Base-by-base conservation (phyloP, 140 eudicot species). In the Erigeron philadelphicus region DNA sequence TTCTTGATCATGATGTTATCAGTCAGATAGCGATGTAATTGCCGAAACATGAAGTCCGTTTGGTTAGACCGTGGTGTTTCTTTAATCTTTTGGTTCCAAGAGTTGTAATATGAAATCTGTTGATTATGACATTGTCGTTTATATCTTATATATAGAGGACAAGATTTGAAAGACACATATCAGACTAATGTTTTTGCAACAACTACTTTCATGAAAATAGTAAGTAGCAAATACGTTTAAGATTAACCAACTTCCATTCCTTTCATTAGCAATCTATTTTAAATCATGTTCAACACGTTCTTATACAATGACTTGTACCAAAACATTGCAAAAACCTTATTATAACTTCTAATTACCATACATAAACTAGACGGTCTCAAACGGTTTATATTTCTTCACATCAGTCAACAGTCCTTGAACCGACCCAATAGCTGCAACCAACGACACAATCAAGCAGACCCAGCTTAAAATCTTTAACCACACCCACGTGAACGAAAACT, bases 401-500 rank as follows among this genome's bases (percentile, higher is more conserved):
- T 49, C 55, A 0, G 18, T 49, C 55, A 49, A 49, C 18, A 13
- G 55, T 49, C 55, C 55, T 16, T 49, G 55, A 49, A 49, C 55
- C 0, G 55, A 49, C 15, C 55, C 55, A 49, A 49, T 49, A 0
- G 55, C 55, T 49, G 55, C 55, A 49, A 49, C 55, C 8, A 49
- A 15, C 7, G 55, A 49, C 13, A 49, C 55, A 7, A 49, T 15
- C 55, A 49, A 49, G 1, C 55, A 49, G 12, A 49, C 55, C 55
- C 55, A 49, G 12, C 55, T 49, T 11, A 49, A 15, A 11, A 49
- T 13, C 55, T 49, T 49, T 49, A 49, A 49, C 55, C 55, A 49
- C 55, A 49, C 55, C 55, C 55, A 49, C 12, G 55, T 49, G 55
- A 49, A 49, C 13, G 55, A 49, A 49, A 49, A 49, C 55, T 16